Evolutionary conservation across 495 filamentous ascomycete species (phyloP).

Genomic region (Neurospora sp.): DNA sequence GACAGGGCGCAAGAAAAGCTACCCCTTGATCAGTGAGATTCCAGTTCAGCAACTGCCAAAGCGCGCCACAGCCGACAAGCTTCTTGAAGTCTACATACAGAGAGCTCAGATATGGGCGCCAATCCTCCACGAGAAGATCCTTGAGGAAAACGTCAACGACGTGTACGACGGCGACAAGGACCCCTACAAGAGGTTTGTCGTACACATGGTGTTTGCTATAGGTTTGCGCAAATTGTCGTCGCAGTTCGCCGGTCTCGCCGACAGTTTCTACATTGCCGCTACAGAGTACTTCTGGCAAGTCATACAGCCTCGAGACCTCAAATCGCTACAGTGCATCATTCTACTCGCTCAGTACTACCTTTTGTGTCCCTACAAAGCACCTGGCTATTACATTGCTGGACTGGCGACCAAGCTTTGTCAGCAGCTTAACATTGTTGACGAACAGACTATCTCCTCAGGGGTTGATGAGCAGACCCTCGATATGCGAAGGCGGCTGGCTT

Average conservation of each 20-base stretch:
- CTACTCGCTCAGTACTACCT: constrained; percentile 88
- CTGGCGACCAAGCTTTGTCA: constrained; percentile 77
- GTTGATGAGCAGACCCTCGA: constrained; percentile 64
- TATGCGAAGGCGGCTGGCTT: constrained; percentile 77
- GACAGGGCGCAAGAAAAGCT: constrained; percentile 39
- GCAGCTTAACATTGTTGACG: constrained; percentile 72
- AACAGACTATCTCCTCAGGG: constrained; percentile 63
- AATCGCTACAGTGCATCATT: constrained; percentile 79
- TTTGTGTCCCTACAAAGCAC: constrained; percentile 78
- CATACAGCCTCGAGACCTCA: constrained; percentile 68
- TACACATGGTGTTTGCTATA: constrained; percentile 84
- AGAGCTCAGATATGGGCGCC: constrained; percentile 82
- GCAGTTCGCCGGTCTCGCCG: constrained; percentile 73
- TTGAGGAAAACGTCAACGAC: constrained; percentile 63
- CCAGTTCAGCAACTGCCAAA: constrained; percentile 60
- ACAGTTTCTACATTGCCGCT: constrained; percentile 84
- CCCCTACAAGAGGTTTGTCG: constrained; percentile 72
- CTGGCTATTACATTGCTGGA: constrained; percentile 83
- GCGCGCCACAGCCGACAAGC: constrained; percentile 52
- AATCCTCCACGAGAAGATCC: constrained; percentile 70
- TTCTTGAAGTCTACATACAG: constrained; percentile 70
- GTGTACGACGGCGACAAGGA: constrained; percentile 68
- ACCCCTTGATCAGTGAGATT: constrained; percentile 67
- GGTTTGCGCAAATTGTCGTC: constrained; percentile 77
- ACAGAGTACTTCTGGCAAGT: constrained; percentile 69